A percentile compares a stretch with the other conserved stretches of the same genome.
Conservation (phyloP, 257 asterid species). For the Nyctanthes arbortristis region DNA sequence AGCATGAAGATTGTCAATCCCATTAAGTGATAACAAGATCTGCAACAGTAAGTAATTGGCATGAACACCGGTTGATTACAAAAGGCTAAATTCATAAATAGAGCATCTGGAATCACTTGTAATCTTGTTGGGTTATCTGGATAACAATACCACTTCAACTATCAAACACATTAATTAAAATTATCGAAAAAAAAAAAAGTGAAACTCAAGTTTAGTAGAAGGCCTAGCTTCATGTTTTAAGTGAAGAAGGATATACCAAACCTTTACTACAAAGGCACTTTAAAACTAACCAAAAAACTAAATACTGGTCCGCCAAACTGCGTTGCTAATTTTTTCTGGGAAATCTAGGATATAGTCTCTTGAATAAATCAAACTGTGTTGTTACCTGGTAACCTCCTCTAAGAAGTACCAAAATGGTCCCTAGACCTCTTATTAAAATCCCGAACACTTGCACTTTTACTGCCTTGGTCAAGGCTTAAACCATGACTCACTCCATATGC, state of each 20-base stretch:
- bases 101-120: constrained; percentile 19
- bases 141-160: constrained; percentile 18
- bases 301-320: no score
- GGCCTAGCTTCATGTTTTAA: background rate
- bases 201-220: constrained; percentile 17
- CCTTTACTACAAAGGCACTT: no score
- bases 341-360: no score
- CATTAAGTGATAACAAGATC: constrained; percentile 75
- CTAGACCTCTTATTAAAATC: background rate
- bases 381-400: no score
- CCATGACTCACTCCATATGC: background rate
- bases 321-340: no score
- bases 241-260: no score
- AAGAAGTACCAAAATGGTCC: no score
- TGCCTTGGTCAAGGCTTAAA: background rate
- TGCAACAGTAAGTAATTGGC: constrained; percentile 37
- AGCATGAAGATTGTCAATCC: constrained; percentile 56
- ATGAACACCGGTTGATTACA: constrained; percentile 8
- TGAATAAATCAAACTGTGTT: no score
- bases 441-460: background rate
- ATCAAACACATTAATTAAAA: constrained; percentile 15
- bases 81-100: constrained; percentile 3
- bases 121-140: no score
- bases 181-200: constrained; percentile 15
- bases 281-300: no score